Evolutionary conservation across 2,329 filamentous ascomycete genomes (phyloP), one percentile per base, ranked within the genome.

Genomic region (Diaporthe destruens): DNA sequence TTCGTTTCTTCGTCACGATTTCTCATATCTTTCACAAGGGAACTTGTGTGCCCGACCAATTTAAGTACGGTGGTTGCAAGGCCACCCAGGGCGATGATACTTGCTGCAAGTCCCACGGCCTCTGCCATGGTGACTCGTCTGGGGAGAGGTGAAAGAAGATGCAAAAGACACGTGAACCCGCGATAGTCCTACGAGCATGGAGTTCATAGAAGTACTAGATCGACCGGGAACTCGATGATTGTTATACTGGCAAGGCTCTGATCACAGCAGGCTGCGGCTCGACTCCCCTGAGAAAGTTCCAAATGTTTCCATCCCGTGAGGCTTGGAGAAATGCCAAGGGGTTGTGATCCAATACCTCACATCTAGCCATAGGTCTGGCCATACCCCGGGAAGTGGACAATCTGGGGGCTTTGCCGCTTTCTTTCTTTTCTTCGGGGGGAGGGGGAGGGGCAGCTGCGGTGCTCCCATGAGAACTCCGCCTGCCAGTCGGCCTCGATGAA

Each of bases 71-170:
- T 25, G 11, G 11, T 2, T 14, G 59, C 32, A 1, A 65, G 29
- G 29, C 29, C 44, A 36, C 44, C 29, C 36, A 65, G 20, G 2
- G 59, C 59, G 29, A 18, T 20, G 7, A 65, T 6, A 23, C 59
- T 65, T 0, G 59, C 59, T 29, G 3, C 44, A 18, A 65, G 59
- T 34, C 59, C 59, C 20, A 65, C 59, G 1, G 44, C 44, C 44
- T 65, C 59, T 65, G 59, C 59, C 59, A 65, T 65, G 18, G 29
- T 18, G 59, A 29, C 29, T 36, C 18, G 7, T 36, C 29, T 51
- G 18, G 44, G 6, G 29, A 25, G 18, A 11, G 6, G 18, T 3
- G 44, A 51, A 65, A 14, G 20, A 65, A 14, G 20, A 7, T n/a
- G 59, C 18, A 16, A 29, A 29, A 29, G 29, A 29, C 29, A 29